phyloP scores from a whole-genome alignment of 345 rosid species.

The Pistacia atlantica region DNA sequence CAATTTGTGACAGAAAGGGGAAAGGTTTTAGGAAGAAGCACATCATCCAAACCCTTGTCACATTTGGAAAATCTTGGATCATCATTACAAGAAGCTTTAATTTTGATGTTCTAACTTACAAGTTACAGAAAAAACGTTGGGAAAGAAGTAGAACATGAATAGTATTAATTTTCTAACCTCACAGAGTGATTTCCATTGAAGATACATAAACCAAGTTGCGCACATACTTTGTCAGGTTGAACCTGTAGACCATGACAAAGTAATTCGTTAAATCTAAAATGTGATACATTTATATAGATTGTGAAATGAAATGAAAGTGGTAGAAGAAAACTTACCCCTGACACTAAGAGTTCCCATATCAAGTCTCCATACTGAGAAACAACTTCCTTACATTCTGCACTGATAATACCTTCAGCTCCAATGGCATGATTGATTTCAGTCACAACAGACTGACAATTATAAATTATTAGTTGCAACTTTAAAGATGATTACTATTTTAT shows the following conservation, averaged over 20 bases:
- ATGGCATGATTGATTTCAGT: slow-evolving; percentile 79
- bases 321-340: slow-evolving; percentile 50
- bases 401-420: slow-evolving; percentile 71
- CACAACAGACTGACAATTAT: slow-evolving; percentile 51
- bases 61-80: neutral
- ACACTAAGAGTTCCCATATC: slow-evolving; percentile 70
- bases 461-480: neutral
- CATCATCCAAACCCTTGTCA: neutral
- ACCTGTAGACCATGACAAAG: slow-evolving; percentile 37
- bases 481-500: neutral
- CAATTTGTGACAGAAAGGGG: neutral
- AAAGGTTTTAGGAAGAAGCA: neutral
- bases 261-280: neutral
- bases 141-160: slow-evolving; percentile 3
- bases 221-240: slow-evolving; percentile 55
- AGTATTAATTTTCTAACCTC: slow-evolving; percentile 34
- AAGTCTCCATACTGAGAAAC: slow-evolving; percentile 69
- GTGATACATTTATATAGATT: neutral
- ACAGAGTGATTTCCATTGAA: slow-evolving; percentile 24
- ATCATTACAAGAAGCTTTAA: neutral
- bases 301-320: neutral
- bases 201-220: slow-evolving; percentile 61
- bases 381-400: slow-evolving; percentile 68
- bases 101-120: neutral
- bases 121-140: neutral